Base-by-base conservation (phyloP, 805 yeast genomes). In the Wickerhamiella dianesei region DNA sequence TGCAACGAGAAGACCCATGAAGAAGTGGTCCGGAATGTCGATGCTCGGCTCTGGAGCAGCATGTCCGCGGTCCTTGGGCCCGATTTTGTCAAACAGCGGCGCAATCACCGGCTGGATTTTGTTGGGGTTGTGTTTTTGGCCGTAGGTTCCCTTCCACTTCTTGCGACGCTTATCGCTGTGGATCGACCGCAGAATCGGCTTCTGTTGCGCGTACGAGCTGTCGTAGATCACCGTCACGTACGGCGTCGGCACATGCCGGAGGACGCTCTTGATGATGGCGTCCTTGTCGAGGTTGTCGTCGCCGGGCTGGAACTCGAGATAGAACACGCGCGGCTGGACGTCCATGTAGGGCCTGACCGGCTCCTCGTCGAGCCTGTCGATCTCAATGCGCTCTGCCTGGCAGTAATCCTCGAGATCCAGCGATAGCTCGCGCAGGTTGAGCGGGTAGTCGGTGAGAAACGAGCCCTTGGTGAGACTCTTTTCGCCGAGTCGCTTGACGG, bases 241-340 rank as follows among this genome's bases (percentile, higher is more conserved):
- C 0, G 95, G 95, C 0, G 88, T 71, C 1, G 96, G 95, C 12
- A 82, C 61, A 46, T 75, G 76, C 35, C 82, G 72, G n/a, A 82
- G 51, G 3, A 82, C 69, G 17, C 69, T 68, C 45, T 81, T 67
- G 9, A 84, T 50, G 14, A 67, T 63, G 41, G 69, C 72, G 53
- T 74, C 40, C 37, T 48, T 48, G 32, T 25, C 12, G 12, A 25
- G 32, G 21, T 47, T 47, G 9, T 43, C 45, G 21, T 50, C 48
- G n/a, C 43, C 45, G 9, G 22, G 40, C 14, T 39, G 50, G 32
- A 57, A 51, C n/a, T 50, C 55, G 4, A 56, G 39, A 41, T 51
- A 55, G 41, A 45, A 53, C 8, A 56, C 54, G 40, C 59, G 51
- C 9, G 55, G 51, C 18, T 35, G 44, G 20, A 49, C 44, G 44